Percentiles rank a stretch among this genome's conserved stretches.
Evolutionary conservation across 192 early-diverging fungal genomes (phyloP).

Genomic region (Funneliformis geosporum): DNA sequence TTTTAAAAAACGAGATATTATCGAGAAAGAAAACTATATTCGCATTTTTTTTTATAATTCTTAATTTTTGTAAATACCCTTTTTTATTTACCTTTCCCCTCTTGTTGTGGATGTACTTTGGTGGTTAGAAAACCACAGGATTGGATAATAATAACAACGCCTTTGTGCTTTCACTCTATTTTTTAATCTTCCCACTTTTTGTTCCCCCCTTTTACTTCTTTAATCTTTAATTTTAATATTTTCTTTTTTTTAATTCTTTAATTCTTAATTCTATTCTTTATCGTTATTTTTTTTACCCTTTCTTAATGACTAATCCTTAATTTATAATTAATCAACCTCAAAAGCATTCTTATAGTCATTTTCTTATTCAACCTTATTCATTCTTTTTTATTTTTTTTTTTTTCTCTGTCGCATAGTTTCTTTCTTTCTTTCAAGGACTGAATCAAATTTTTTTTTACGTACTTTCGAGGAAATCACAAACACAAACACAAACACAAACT

Average conservation of each 20-base stretch:
- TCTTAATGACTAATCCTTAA: not conserved
- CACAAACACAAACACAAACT: slow-evolving; percentile 17
- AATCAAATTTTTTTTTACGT: not conserved
- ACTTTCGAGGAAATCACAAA: slow-evolving; percentile 1
- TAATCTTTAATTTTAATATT: not conserved
- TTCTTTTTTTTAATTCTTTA: not conserved
- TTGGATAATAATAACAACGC: not conserved
- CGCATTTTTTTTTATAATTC: too few species aligned
- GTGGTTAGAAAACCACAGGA: not conserved
- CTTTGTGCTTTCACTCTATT: not conserved
- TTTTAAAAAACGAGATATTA: not conserved
- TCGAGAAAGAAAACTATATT: not conserved
- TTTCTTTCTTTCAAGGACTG: not conserved
- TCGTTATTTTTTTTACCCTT: not conserved
- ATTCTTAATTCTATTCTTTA: not conserved
- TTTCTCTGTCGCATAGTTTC: not conserved
- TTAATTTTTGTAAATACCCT: not conserved
- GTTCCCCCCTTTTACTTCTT: not conserved
- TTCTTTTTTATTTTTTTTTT: not conserved
- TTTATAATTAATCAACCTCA: not conserved
- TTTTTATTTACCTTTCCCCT: not conserved
- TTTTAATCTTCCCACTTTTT: not conserved
- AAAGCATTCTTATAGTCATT: not conserved
- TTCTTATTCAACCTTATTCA: not conserved
- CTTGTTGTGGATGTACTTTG: not conserved